phyloP scores from a whole-genome alignment of 2,329 filamentous ascomycete genomes.

The Anthostomella pinea region DNA sequence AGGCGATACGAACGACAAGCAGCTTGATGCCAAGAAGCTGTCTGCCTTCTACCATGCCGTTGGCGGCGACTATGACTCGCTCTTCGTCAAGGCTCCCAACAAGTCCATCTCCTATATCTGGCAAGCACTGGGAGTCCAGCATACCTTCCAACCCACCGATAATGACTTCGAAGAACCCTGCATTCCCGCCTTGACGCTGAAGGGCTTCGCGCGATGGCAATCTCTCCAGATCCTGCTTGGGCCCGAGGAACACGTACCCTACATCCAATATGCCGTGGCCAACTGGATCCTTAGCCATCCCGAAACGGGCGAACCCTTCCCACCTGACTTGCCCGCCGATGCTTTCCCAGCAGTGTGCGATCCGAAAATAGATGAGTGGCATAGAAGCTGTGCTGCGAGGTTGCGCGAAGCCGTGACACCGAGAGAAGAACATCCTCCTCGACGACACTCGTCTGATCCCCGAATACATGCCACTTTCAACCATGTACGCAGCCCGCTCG shows the following conservation, averaged over 20 bases:
- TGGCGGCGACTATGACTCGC: conserved; percentile 71
- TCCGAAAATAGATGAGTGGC: conserved; percentile 80
- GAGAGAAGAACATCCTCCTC: conserved; percentile 31
- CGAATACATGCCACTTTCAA: conserved; percentile 30
- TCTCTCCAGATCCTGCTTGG: conserved; percentile 84
- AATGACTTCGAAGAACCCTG: conserved; percentile 72
- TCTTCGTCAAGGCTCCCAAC: conserved; percentile 75
- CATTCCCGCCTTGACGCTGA: conserved; percentile 76
- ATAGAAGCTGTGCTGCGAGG: conserved; percentile 70
- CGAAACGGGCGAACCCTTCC: conserved; percentile 68
- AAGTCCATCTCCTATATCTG: conserved; percentile 87
- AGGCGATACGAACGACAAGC: conserved; percentile 52
- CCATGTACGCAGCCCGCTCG: conserved; percentile 28
- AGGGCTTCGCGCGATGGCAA: conserved; percentile 91
- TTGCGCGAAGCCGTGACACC: conserved; percentile 60
- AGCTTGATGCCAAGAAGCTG: conserved; percentile 65
- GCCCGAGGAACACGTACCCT: conserved; percentile 83
- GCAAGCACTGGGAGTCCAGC: conserved; percentile 85
- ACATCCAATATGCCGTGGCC: conserved; percentile 75
- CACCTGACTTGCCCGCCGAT: conserved; percentile 53
- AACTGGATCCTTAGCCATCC: conserved; percentile 75
- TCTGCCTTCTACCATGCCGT: conserved; percentile 74
- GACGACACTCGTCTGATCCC: conserved; percentile 21
- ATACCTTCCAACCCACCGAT: conserved; percentile 74
- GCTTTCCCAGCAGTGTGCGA: conserved; percentile 73